These are phyloP conservation scores for Heliocybe sulcata DNA, from an alignment of 1,284 basidiomycete species.

Conservation along the genomic window DNA sequence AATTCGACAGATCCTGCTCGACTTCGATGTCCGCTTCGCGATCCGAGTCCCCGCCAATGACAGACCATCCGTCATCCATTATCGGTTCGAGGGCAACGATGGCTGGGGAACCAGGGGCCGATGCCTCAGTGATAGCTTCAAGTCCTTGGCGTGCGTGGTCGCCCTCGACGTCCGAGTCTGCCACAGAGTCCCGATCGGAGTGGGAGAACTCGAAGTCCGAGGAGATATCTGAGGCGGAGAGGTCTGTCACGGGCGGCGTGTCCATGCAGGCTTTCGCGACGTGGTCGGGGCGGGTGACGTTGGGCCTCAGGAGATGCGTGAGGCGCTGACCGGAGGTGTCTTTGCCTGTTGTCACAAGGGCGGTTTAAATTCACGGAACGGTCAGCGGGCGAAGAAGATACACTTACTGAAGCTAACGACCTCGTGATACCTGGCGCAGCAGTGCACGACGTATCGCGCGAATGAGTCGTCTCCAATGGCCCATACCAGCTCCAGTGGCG, in stretches of 20 bases:
- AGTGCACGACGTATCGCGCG: slow-evolving; percentile 73
- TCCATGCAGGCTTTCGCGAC: slow-evolving; percentile 36
- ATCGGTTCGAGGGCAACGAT: slow-evolving; percentile 3
- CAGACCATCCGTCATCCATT: slow-evolving; percentile 18
- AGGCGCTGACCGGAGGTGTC: slow-evolving; percentile 54
- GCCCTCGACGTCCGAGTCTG: slow-evolving; percentile 38
- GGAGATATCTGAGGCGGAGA: slow-evolving; percentile 26
- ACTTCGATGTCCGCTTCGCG: slow-evolving; percentile 18
- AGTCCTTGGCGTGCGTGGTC: slow-evolving; percentile 15
- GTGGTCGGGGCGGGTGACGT: slow-evolving; percentile 53
- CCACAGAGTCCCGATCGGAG: slow-evolving; percentile 21
- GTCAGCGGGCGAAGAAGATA: slow-evolving; percentile 1
- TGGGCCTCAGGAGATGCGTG: slow-evolving; percentile 73
- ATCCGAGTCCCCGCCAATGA: slow-evolving; percentile 17
- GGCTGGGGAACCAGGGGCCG: slow-evolving; percentile 10
- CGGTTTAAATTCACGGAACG: slow-evolving; percentile 1
- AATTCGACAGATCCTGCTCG: slow-evolving; percentile 7
- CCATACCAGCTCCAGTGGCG: slow-evolving; percentile 66
- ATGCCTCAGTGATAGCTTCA: slow-evolving; percentile 15
- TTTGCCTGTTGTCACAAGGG: slow-evolving; percentile 43
- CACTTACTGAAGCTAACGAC: slow-evolving; percentile 76
- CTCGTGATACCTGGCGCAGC: slow-evolving; percentile 70
- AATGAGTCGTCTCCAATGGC: slow-evolving; percentile 59
- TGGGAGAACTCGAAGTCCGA: slow-evolving; percentile 41
- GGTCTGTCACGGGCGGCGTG: slow-evolving; percentile 68